Conservation (phyloP, 345 rosid species). For the Camelina laxa region DNA sequence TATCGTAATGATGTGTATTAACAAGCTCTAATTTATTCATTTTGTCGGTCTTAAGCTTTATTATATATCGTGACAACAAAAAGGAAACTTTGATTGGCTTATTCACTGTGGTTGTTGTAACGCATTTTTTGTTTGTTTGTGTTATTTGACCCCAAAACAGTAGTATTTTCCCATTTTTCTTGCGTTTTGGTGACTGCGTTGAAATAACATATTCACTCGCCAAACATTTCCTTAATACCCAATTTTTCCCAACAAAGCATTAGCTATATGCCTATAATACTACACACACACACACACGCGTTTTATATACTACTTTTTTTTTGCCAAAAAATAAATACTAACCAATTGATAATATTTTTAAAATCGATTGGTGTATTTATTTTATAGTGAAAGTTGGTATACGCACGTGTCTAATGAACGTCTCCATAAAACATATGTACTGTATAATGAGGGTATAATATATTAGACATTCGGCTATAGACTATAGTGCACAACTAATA, state of each 20-base stretch:
- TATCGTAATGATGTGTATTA: constrained; percentile 41
- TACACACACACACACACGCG: too few relatives aligned
- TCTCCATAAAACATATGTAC: too few relatives aligned
- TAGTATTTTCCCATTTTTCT: not conserved
- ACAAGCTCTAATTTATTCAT: constrained; percentile 21
- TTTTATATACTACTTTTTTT: too few relatives aligned
- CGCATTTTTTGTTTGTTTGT: constrained; percentile 10
- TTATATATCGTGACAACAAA: not conserved
- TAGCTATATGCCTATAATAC: too few relatives aligned
- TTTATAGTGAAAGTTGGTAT: too few relatives aligned
- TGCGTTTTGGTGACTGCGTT: constrained; percentile 21
- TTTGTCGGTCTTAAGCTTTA: constrained; percentile 38
- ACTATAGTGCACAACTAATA: too few relatives aligned
- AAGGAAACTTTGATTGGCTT: constrained; percentile 24
- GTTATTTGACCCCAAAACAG: not conserved
- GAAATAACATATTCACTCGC: constrained; percentile 22
- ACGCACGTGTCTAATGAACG: too few relatives aligned
- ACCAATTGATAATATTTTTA: too few relatives aligned
- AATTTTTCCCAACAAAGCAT: not conserved
- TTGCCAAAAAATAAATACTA: too few relatives aligned
- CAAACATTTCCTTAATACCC: constrained; percentile 20
- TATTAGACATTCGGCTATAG: too few relatives aligned
- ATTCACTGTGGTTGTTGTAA: constrained; percentile 31
- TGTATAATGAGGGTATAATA: too few relatives aligned
- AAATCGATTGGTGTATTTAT: too few relatives aligned